Evolutionary conservation across 2,329 filamentous ascomycete genomes (phyloP), one percentile per base, ranked within the genome.

Genomic region (Nectriaceae sp.): DNA sequence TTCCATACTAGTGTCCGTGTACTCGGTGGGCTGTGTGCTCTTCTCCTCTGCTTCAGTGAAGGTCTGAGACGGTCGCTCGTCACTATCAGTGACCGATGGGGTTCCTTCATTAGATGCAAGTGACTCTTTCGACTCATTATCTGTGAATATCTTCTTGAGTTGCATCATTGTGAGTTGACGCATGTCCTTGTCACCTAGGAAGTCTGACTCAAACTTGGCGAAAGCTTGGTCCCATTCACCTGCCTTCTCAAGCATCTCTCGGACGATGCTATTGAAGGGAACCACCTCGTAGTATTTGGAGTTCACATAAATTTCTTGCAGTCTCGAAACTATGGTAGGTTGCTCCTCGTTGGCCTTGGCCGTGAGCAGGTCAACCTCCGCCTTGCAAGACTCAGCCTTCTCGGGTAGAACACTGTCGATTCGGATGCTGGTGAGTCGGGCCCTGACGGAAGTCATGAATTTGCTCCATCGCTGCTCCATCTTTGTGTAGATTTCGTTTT

Each of bases 241-340:
- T 4, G 93, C 92, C 59, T 89, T 95, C 65, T 97, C 92, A 55
- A 97, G 85, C 76, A 96, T 94, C 47, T 90, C 88, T 57, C 93
- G 85, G 42, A 97, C 83, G 6, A 93, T 88, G 48, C 87, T 81
- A 60, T 97, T 99, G 54, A 99, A 80, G 1, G 95, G 94, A 42
- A 97, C 92, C 46, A 97, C 87, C 69, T 99, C 94, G 74, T 96
- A 99, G 65, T 97, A 97, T 64, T 90, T 92, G 2, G 92, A 96
- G 55, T 86, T 86, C 73, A 94, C 91, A 65, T 99, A 99, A 53
- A 89, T 90, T 26, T 92, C 85, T 66, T 97, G 91, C 10, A 99
- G 76, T 53, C 90, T 89, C 44, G 82, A 82, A 42, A 91, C 77
- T 44, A 97, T 75, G 45, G 80, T 77, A 4, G 80, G 74, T 59